Conservation (phyloP, 73 alveolate genomes). For the Uronychia binucleata region DNA sequence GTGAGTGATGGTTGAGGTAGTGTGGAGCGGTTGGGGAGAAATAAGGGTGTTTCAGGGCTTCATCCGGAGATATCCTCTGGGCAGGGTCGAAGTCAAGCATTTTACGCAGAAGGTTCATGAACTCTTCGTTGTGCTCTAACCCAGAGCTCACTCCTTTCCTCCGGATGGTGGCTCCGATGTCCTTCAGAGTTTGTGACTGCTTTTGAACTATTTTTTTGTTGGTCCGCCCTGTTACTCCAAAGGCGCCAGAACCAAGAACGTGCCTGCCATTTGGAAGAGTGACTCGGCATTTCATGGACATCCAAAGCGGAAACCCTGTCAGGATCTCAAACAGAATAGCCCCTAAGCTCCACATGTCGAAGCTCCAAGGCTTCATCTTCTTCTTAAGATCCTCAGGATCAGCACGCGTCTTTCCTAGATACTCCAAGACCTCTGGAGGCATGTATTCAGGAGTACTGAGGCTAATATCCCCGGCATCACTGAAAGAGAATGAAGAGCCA, state of each 20-base stretch:
- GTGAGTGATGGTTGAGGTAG: too few relatives aligned
- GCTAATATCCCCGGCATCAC: slow-evolving; percentile 18
- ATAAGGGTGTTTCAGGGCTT: slow-evolving; percentile 65
- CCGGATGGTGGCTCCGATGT: slow-evolving; percentile 6
- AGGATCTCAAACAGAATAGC: slow-evolving; percentile 65
- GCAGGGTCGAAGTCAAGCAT: slow-evolving; percentile 69
- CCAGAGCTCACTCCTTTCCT: slow-evolving; percentile 39
- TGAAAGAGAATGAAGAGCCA: slow-evolving; percentile 64
- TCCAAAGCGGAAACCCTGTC: slow-evolving; percentile 80
- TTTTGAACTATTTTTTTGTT: slow-evolving; percentile 54
- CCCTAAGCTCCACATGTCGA: slow-evolving; percentile 77
- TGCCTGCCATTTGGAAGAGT: slow-evolving; percentile 21
- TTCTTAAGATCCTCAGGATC: slow-evolving; percentile 48
- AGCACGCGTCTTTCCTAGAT: slow-evolving; percentile 34
- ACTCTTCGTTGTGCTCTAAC: slow-evolving; percentile 36
- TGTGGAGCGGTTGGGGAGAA: too few relatives aligned
- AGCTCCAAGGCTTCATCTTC: slow-evolving; percentile 63
- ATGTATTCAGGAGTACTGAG: slow-evolving; percentile 79
- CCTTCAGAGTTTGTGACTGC: slow-evolving; percentile 13
- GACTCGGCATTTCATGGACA: slow-evolving; percentile 61
- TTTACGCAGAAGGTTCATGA: slow-evolving; percentile 48
- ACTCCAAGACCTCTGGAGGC: slow-evolving; percentile 60
- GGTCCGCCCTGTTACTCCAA: slow-evolving; percentile 60
- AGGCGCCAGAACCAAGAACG: slow-evolving; percentile 52
- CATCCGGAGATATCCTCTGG: slow-evolving; percentile 69